Evolutionary conservation across 129 eudicot species (phyloP).

Genomic region (Scalesia atractyloides): DNA sequence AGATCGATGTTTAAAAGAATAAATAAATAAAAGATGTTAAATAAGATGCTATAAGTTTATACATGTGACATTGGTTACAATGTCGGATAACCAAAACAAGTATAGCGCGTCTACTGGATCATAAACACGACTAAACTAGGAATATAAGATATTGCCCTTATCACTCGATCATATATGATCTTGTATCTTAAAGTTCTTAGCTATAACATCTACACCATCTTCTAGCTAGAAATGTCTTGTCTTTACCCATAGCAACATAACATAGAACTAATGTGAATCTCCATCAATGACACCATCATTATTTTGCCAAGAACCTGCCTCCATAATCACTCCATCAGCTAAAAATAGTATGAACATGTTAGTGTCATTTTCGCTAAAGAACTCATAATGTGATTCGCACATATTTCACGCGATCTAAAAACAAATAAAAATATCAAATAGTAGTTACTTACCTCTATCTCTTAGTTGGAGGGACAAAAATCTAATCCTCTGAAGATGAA

Average conservation of each 20-base stretch:
- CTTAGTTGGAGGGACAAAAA: constrained; percentile 20
- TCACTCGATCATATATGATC: not conserved
- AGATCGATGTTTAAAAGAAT: too few species aligned
- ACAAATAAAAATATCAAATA: not conserved
- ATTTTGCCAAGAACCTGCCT: constrained; percentile 17
- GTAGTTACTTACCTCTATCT: constrained; percentile 20
- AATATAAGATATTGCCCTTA: not conserved
- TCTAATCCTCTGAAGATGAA: constrained; percentile 19
- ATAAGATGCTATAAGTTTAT: not conserved
- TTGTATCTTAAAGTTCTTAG: not conserved
- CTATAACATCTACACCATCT: not conserved
- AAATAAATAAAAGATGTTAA: not conserved
- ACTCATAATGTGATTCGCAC: not conserved
- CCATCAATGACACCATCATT: constrained; percentile 9
- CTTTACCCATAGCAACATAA: constrained; percentile 10
- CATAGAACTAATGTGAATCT: not conserved
- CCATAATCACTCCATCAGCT: constrained; percentile 2
- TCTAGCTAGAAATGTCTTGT: not conserved
- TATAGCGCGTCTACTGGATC: not conserved
- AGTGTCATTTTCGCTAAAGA: not conserved
- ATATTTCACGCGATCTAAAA: not conserved
- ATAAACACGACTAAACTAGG: constrained; percentile 5
- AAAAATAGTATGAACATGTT: not conserved
- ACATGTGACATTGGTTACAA: not conserved
- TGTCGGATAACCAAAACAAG: not conserved